Base-by-base conservation (phyloP, 2,329 filamentous ascomycete species). In the Calonectria pteridis region DNA sequence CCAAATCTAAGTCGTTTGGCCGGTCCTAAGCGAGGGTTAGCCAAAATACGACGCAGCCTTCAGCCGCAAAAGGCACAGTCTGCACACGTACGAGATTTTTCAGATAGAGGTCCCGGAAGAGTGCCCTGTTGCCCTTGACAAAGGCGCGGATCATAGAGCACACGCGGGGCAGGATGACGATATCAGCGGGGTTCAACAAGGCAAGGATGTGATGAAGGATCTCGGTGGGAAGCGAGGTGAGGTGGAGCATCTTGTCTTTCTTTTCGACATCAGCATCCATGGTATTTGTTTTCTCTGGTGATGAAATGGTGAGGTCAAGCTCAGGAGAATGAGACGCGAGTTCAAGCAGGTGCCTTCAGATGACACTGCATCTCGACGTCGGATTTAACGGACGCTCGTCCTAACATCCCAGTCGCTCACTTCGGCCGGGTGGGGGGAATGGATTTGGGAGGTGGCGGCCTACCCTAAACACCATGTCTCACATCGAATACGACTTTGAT, bases 21-120 rank as follows among this genome's bases (percentile, higher is more conserved):
- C 76, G 78, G 33, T 85, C 84, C 84, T 85, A 49, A 4, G 5
- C 18, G 9, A n/a, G 31, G 14, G 33, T 65, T 37, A 66, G n/a
- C 51, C 35, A n/a, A n/a, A 28, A 31, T 16, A 40, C 31, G n/a
- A 26, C 18, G 4, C n/a, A 28, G 18, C 29, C 20, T 35, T 53
- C n/a, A 4, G 28, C 4, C 29, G 5, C 14, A 33, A n/a, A n/a
- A 16, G n/a, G 6, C 23, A 20, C 18, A n/a, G 43, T n/a, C 43
- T 46, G 43, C n/a, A 64, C 23, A 74, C 85, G 78, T 82, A 93
- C 92, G 69, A 92, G 87, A 53, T 84, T 82, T 20, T 85, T 85
- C 5, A 92, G 82, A 81, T 94, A 95, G 9, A 94, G 84, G 28
- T 89, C 87, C 73, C 90, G 92, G 82, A 88, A 93, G 16, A 95